Evolutionary conservation across 169 alveolate genomes (phyloP).

Genomic region (Eimeria sp.): DNA sequence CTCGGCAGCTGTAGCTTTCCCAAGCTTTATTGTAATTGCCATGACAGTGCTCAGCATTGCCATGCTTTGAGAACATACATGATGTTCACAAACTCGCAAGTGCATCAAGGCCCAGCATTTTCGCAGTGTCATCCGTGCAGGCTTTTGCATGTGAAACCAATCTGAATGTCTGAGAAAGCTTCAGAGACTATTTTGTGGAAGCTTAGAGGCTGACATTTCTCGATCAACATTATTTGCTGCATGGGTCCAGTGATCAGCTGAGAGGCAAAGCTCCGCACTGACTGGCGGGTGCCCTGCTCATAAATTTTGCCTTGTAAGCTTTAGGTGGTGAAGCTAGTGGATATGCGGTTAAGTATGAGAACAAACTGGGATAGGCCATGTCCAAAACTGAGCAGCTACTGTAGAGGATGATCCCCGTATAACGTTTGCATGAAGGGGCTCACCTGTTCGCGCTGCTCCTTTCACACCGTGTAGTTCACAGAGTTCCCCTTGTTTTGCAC

Average conservation of each 20-base stretch:
- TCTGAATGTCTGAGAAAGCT: background rate
- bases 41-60: constrained; percentile 3
- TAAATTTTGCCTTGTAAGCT: background rate
- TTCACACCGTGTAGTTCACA: too few species aligned
- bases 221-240: background rate
- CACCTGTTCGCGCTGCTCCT: too few species aligned
- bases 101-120: background rate
- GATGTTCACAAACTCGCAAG: background rate
- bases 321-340: background rate
- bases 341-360: too few species aligned
- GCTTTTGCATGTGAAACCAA: background rate
- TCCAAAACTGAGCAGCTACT: too few species aligned
- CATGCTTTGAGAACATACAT: background rate
- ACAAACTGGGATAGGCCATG: too few species aligned
- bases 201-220: background rate
- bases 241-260: background rate
- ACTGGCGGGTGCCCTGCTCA: too few species aligned
- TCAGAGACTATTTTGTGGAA: background rate
- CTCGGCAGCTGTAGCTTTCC: constrained; percentile 7
- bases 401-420: too few species aligned
- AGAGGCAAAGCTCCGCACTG: background rate
- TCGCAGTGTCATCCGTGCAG: background rate
- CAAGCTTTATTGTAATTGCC: background rate
- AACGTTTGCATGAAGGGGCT: too few species aligned
- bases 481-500: too few species aligned